Evolutionary conservation across 164 flowering plant genomes (phyloP).

Genomic region (Piper longum): DNA sequence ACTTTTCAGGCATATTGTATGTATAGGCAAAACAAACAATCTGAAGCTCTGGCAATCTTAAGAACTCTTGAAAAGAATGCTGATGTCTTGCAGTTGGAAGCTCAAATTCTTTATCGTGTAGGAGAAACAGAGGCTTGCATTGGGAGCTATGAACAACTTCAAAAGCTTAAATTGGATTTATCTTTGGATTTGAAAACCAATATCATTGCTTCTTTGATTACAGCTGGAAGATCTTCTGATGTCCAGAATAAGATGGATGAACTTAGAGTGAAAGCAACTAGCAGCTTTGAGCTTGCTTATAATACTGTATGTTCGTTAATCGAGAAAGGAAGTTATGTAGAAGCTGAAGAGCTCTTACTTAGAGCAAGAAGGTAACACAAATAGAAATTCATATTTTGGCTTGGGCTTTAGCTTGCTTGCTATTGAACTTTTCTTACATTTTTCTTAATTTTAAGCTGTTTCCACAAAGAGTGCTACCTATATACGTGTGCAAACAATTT

Average conservation of each 20-base stretch:
- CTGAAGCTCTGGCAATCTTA: conserved; percentile 63
- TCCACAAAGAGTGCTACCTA: neutral
- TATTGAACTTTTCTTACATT: neutral
- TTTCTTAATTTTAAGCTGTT: neutral
- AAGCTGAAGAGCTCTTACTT: conserved; percentile 76
- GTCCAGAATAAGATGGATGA: conserved; percentile 55
- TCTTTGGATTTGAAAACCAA: conserved; percentile 42
- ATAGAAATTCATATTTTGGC: neutral
- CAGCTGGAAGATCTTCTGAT: conserved; percentile 77
- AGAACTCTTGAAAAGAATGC: conserved; percentile 40
- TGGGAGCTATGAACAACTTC: conserved; percentile 65
- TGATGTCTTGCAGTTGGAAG: conserved; percentile 49
- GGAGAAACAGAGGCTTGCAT: conserved; percentile 67
- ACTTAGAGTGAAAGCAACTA: conserved; percentile 56
- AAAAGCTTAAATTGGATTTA: conserved; percentile 54
- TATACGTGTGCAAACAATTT: neutral
- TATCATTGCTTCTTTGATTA: conserved; percentile 57
- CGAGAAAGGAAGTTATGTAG: conserved; percentile 43
- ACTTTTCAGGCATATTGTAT: conserved; percentile 71
- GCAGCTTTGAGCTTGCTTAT: conserved; percentile 92
- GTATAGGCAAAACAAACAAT: conserved; percentile 77
- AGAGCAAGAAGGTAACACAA: conserved; percentile 57
- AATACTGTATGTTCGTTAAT: conserved; percentile 81
- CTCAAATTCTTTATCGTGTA: conserved; percentile 76
- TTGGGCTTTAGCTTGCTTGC: neutral